Conservation (phyloP, 306 rosid genomes). For the Quillaja saponaria region DNA sequence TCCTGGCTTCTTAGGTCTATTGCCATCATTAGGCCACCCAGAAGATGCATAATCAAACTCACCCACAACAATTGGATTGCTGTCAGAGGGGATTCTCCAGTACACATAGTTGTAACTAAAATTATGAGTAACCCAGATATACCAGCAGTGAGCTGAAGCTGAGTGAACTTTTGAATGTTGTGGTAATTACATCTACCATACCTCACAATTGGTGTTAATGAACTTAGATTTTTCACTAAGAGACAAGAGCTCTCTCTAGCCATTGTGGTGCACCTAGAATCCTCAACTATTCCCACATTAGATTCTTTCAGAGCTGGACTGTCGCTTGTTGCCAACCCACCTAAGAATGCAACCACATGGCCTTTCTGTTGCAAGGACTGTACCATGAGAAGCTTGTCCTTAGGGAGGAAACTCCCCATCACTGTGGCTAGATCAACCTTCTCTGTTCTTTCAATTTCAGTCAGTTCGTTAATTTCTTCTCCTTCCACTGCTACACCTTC, state of each 20-base stretch:
- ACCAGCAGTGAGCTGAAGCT: constrained; percentile 46
- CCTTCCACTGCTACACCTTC: constrained; percentile 29
- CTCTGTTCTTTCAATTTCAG: constrained; percentile 1
- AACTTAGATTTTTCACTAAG: constrained; percentile 16
- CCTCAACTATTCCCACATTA: constrained; percentile 46
- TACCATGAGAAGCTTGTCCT: constrained; percentile 50
- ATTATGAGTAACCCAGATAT: constrained; percentile 47
- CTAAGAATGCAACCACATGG: constrained; percentile 52
- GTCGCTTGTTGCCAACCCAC: constrained; percentile 38
- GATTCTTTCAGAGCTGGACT: constrained; percentile 43
- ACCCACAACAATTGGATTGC: constrained; percentile 56
- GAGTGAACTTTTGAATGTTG: constrained; percentile 60
- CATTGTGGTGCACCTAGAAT: constrained; percentile 12
- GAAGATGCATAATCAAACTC: constrained; percentile 40
- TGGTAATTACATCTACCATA: constrained; percentile 41
- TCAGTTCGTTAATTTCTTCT: constrained; percentile 25
- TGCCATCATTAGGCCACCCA: constrained; percentile 58
- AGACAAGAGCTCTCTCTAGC: constrained; percentile 37
- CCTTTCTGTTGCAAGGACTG: constrained; percentile 33
- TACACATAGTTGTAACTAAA: constrained; percentile 36
- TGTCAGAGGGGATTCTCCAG: constrained; percentile 62
- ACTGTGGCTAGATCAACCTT: constrained; percentile 29
- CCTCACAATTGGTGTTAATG: constrained; percentile 29
- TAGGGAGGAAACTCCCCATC: constrained; percentile 44
- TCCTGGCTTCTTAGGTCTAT: constrained; percentile 42